Base-by-base conservation (phyloP, 225 moss, liverwort and hornwort genomes). In the Physcomitrium patens region DNA sequence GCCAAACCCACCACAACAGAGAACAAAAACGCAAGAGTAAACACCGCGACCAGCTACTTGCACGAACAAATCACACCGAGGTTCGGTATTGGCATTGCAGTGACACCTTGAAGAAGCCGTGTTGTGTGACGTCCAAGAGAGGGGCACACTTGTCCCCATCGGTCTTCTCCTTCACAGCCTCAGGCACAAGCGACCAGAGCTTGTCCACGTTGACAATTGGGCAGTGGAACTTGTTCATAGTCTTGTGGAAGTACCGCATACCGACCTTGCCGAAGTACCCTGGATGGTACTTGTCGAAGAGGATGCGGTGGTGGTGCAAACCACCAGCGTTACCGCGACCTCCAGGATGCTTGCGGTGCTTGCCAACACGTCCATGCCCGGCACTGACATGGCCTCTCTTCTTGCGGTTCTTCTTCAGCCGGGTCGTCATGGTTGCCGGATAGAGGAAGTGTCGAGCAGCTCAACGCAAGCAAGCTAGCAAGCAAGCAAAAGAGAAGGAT, bases 261-360 rank as follows among this genome's bases (percentile, higher is more conserved):
- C 72, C 72, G 11, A 73, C 72, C 72, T 73, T 72, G 16, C 72
- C 72, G 48, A 73, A 73, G 49, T 73, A 73, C 26, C 72, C 72
- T 2, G 72, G 72, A 73, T 73, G 72, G 62, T 73, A 73, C 49
- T 73, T 73, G 61, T 73, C 72, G 50, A 73, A 73, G 5, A 73
- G 62, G 17, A 73, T 73, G 0, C 72, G 46, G 48, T 73, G 72
- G 49, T 73, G 72, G 61, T 73, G 72, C 72, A 73, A 49, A 48
- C 72, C 72, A 61, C 72, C 72, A 31, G 72, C 72, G 27, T 73
- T 73, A 73, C 72, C 72, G 13, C 72, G 72, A 61, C 72, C 72
- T 62, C 72, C 31, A 37, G 31, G 31, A 3, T 37, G 31, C 31
- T 37, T 37, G 31, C 31, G 31, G 31, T 37, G 31, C 31, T 37